These are phyloP conservation scores for Sclerotinia nivalis DNA, from an alignment of 2,329 filamentous ascomycete genomes.

Conservation along the genomic window DNA sequence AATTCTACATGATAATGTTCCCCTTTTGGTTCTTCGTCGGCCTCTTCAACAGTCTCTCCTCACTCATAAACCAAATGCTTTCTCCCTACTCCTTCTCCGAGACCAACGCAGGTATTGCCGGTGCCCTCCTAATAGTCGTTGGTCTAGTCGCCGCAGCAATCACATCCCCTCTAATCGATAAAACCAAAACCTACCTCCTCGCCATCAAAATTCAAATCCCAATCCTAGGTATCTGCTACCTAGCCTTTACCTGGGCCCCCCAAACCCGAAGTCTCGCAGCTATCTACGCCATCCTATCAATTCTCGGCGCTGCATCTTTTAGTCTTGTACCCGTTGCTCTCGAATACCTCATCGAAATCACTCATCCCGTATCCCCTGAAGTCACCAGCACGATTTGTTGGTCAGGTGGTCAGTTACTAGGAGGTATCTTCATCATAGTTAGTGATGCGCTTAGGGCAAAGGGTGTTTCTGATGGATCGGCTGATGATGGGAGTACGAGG, in stretches of 20 bases:
- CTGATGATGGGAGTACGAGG: constrained; percentile 44
- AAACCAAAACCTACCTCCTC: constrained; percentile 74
- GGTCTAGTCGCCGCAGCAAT: constrained; percentile 78
- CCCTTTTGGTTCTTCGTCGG: constrained; percentile 86
- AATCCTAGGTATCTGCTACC: constrained; percentile 69
- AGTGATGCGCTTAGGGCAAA: constrained; percentile 69
- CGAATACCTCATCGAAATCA: constrained; percentile 85
- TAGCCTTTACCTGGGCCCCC: constrained; percentile 81
- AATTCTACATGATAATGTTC: constrained; percentile 78
- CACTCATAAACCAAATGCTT: constrained; percentile 87
- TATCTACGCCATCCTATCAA: constrained; percentile 71
- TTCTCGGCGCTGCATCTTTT: constrained; percentile 81
- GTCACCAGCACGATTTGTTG: constrained; percentile 82
- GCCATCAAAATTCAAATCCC: constrained; percentile 75
- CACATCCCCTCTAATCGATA: constrained; percentile 78
- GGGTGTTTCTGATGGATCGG: constrained; percentile 42
- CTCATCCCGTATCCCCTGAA: constrained; percentile 83
- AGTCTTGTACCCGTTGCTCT: constrained; percentile 78
- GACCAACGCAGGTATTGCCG: constrained; percentile 83
- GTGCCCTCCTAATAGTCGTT: constrained; percentile 84
- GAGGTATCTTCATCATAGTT: constrained; percentile 80
- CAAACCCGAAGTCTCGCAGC: constrained; percentile 56
- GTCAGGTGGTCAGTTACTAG: constrained; percentile 82
- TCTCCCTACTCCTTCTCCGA: constrained; percentile 82
- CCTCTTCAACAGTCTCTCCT: constrained; percentile 90